phyloP scores from a whole-genome alignment of 768 basidiomycete species.

The Tylopilus balloui region DNA sequence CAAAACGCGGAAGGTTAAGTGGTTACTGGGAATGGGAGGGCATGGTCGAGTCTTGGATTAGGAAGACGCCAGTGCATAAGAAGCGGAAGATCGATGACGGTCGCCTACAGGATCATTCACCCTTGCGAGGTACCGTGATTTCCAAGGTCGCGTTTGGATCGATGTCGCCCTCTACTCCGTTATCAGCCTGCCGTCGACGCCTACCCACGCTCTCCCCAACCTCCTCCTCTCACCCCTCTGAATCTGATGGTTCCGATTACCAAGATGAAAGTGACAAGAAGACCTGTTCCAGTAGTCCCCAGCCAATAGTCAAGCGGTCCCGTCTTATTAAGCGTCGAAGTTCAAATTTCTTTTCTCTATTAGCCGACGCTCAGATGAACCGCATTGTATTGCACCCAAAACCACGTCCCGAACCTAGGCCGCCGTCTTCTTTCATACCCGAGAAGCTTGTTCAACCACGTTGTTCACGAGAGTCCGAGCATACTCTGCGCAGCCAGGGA shows the following conservation, averaged over 20 bases:
- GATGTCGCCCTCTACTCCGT: neutral
- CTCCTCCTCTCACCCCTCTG: constrained; percentile 9
- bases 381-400: constrained; percentile 34
- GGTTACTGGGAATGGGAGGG: constrained; percentile 49
- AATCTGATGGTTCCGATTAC: constrained; percentile 20
- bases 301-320: constrained; percentile 3
- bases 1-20: constrained; percentile 14
- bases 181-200: neutral
- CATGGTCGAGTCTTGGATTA: constrained; percentile 43
- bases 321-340: constrained; percentile 16
- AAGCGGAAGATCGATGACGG: constrained; percentile 15
- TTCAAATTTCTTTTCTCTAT: constrained; percentile 36
- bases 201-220: constrained; percentile 10
- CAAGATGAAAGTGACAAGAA: constrained; percentile 22
- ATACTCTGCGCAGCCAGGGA: constrained; percentile 8
- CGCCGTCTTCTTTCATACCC: constrained; percentile 12
- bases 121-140: neutral
- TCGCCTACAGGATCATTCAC: neutral
- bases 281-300: constrained; percentile 9
- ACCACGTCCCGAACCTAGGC: neutral
- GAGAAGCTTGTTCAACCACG: constrained; percentile 11
- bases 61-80: constrained; percentile 32
- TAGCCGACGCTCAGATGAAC: constrained; percentile 38
- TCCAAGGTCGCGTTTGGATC: neutral
- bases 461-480: constrained; percentile 5